Evolutionary conservation across 139 green algal genomes (phyloP).

Genomic region (Chlamydomonas applanata): DNA sequence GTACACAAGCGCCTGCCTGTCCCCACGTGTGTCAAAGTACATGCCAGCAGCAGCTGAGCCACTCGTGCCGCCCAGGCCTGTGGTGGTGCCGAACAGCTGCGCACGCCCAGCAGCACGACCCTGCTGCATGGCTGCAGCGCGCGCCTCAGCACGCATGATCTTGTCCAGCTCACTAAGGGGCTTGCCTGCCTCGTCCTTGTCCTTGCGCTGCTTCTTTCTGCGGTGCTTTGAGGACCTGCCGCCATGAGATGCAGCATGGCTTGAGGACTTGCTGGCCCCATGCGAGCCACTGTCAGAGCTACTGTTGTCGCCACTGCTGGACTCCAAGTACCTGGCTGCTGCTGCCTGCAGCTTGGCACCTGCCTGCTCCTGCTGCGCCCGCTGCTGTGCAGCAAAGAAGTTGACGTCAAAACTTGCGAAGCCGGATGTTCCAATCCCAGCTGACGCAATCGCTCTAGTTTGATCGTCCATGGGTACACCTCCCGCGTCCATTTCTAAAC

Average conservation of each 20-base stretch:
- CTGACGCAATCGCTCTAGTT: too few species aligned
- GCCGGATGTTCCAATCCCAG: too few species aligned
- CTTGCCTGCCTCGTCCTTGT: slow-evolving; percentile 6
- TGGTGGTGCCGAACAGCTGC: background rate
- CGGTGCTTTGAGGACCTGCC: background rate
- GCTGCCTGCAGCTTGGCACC: slow-evolving; percentile 1
- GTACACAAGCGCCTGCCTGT: slow-evolving; percentile 67
- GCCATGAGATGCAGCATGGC: background rate
- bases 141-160: slow-evolving; percentile 22
- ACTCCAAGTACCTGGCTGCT: background rate
- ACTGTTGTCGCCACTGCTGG: background rate
- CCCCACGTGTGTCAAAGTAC: slow-evolving; percentile 46
- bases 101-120: background rate
- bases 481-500: too few species aligned
- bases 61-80: background rate
- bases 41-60: slow-evolving; percentile 2
- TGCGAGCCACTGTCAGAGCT: background rate
- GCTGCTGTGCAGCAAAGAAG: slow-evolving; percentile 10
- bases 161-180: slow-evolving; percentile 17
- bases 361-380: background rate
- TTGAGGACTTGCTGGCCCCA: background rate
- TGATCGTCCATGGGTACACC: too few species aligned
- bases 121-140: slow-evolving; percentile 10
- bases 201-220: slow-evolving; percentile 5
- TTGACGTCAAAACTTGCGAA: too few species aligned